Evolutionary conservation across 2,329 filamentous ascomycete species (phyloP), one percentile per base, ranked within the genome.

Genomic region (Trichoderma sp.): DNA sequence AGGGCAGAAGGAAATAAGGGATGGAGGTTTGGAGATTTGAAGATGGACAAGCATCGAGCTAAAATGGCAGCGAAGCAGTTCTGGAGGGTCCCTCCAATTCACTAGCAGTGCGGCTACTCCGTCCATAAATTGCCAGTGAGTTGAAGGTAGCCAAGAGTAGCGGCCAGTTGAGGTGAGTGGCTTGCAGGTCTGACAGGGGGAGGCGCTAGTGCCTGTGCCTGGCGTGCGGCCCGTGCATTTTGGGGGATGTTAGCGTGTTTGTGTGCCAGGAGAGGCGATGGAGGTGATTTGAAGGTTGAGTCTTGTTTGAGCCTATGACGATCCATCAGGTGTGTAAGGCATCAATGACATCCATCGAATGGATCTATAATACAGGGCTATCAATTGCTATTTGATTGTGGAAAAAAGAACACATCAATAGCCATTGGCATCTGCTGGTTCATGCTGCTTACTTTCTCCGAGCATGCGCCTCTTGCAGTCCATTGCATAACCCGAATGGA

Each of bases 171-270:
- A 8, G 9, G 66, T 33, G 50, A 56, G 66, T 60, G 31, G 66
- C 66, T 59, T 69, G 66, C 66, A 60, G 63, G 66, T 33, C 45
- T 29, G 66, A n/a, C 31, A 35, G 33, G 66, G 66, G 66, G 14
- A 11, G 12, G n/a, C 50, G 66, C 66, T 69, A 69, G 66, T 69
- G 66, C 66, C 66, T 69, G 66, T 29, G 66, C 66, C 66, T 66
- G 38, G 41, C 16, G 64, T 41, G 24, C 21, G 35, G 64, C 24
- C 64, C 64, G 56, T 66, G 64, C 6, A 29, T 27, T n/a, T 66
- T 50, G 38, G 66, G 66, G 45, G 12, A 21, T 53, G 29, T 50
- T 59, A 60, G 66, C 33, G 66, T 35, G 14, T 18, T 41, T 29
- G 65, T 27, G 45, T 33, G 41, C n/a, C 18, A 31, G 16, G 14